Percentiles rank a stretch among this genome's conserved stretches.
Evolutionary conservation across 495 filamentous ascomycete species (phyloP).

Genomic region (Hypoxylon lienhwacheense): DNA sequence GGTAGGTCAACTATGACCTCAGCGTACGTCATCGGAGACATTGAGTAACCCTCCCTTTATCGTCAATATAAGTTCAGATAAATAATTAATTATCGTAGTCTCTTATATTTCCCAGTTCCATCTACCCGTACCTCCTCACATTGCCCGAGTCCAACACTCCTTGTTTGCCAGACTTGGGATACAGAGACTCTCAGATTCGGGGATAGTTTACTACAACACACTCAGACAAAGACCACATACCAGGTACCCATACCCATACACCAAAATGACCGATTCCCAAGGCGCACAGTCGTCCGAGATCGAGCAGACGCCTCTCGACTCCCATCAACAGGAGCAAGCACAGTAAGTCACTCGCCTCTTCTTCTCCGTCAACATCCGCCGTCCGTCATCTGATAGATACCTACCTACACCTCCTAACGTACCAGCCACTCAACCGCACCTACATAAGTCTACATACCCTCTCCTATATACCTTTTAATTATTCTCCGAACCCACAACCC

Average conservation of each 20-base stretch:
- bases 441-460: neutral
- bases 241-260: neutral
- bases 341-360: constrained; percentile 17
- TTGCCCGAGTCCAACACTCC: neutral
- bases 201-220: too few species aligned
- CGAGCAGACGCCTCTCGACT: constrained; percentile 28
- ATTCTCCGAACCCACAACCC: too few species aligned
- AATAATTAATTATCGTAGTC: too few species aligned
- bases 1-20: constrained; percentile 37
- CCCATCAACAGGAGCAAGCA: constrained; percentile 26
- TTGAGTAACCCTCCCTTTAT: neutral
- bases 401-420: neutral
- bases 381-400: neutral
- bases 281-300: constrained; percentile 19
- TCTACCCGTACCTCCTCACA: neutral
- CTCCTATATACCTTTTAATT: neutral
- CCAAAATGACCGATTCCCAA: constrained; percentile 33
- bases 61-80: too few species aligned
- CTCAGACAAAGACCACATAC: constrained; percentile 1
- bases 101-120: too few species aligned
- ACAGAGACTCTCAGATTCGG: too few species aligned
- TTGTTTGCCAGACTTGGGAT: neutral
- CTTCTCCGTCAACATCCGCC: neutral
- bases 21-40: constrained; percentile 29
- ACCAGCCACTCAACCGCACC: neutral